These are phyloP conservation scores for Macrocybe gigantea DNA, from an alignment of 768 basidiomycete species.

Conservation along the genomic window DNA sequence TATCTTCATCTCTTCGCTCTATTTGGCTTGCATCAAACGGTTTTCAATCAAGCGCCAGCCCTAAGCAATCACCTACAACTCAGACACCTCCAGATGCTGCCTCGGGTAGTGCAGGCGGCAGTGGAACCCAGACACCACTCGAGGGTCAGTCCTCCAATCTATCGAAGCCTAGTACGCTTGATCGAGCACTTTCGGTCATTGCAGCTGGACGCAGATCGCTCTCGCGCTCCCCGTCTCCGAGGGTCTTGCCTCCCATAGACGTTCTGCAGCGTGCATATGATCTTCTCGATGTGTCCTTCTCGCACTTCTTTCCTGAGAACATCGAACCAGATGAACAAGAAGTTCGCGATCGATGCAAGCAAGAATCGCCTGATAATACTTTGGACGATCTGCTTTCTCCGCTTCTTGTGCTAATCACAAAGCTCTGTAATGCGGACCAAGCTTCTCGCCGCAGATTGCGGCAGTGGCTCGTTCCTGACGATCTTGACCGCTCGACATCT, in stretches of 20 bases:
- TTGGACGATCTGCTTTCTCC: constrained; percentile 80
- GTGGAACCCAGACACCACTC: constrained; percentile 26
- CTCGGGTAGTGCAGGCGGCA: constrained; percentile 28
- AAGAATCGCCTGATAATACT: constrained; percentile 43
- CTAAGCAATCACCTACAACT: constrained; percentile 28
- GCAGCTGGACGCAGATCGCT: constrained; percentile 45
- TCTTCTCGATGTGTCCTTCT: constrained; percentile 53
- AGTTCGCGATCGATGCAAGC: constrained; percentile 46
- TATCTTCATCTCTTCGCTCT: constrained; percentile 45
- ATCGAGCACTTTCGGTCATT: constrained; percentile 46
- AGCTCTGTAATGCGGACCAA: constrained; percentile 63
- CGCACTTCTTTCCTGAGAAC: constrained; percentile 62
- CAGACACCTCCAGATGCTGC: constrained; percentile 24
- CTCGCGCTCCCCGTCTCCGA: constrained; percentile 43
- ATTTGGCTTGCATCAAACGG: constrained; percentile 56
- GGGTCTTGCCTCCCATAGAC: constrained; percentile 30
- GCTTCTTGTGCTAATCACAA: constrained; percentile 67
- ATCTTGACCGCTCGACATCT: constrained; percentile 73
- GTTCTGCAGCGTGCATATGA: constrained; percentile 61
- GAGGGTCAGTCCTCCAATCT: constrained; percentile 19
- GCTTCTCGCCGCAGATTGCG: constrained; percentile 48
- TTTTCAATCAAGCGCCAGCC: constrained; percentile 22
- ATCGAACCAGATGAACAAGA: constrained; percentile 58
- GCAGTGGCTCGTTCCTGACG: constrained; percentile 67
- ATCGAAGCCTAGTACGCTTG: constrained; percentile 16